Conservation (phyloP, 805 yeast species). For the Candida quercuum region DNA sequence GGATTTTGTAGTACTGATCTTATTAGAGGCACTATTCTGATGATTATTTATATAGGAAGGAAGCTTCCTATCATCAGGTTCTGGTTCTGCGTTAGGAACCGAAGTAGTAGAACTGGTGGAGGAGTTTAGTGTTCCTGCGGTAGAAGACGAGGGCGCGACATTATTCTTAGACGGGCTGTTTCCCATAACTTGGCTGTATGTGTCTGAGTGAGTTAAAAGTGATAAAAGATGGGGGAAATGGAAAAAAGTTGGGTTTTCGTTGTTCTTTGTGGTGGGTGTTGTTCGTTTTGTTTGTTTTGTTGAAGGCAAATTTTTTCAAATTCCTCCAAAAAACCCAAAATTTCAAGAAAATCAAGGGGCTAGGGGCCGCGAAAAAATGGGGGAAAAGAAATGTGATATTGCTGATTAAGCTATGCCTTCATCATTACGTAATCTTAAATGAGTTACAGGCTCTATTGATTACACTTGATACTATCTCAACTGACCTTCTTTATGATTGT, state of each 20-base stretch:
- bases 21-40: constrained; percentile 4
- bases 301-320: no score
- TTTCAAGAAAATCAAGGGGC: no score
- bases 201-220: no score
- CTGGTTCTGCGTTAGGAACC: constrained; percentile 32
- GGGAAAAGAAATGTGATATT: no score
- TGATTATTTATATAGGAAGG: constrained; percentile 28
- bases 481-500: no score
- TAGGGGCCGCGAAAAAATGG: no score
- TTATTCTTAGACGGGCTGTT: constrained; percentile 54
- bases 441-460: no score
- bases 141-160: constrained; percentile 33
- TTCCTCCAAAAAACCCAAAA: no score
- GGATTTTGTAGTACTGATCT: constrained; percentile 9
- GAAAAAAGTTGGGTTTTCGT: not conserved
- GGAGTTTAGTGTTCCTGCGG: constrained; percentile 26
- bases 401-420: no score
- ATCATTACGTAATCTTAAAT: no score
- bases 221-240: no score
- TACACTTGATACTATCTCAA: no score
- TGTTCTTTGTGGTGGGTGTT: not conserved
- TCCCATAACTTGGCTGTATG: constrained; percentile 39
- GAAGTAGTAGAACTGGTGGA: constrained; percentile 19
- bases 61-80: constrained; percentile 44
- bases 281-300: not conserved